Conservation (phyloP, 2,329 filamentous ascomycete species). For the Rutstroemia sp. region DNA sequence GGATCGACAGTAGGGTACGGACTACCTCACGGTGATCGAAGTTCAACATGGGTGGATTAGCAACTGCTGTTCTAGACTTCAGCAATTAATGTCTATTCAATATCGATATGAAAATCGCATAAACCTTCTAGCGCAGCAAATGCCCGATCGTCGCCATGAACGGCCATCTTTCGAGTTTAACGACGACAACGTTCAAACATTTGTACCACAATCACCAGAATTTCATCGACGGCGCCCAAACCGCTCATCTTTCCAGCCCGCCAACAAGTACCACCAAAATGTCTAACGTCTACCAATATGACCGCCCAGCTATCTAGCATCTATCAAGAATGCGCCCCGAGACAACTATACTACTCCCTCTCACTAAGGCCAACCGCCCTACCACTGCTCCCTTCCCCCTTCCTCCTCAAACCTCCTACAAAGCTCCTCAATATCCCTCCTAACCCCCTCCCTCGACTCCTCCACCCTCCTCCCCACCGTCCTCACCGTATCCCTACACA, state of each 20-base stretch:
- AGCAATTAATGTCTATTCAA: constrained; percentile 1
- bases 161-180: too few relatives aligned
- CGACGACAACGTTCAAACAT: too few relatives aligned
- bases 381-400: constrained; percentile 20
- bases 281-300: too few relatives aligned
- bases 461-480: constrained; percentile 15
- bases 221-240: too few relatives aligned
- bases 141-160: too few relatives aligned
- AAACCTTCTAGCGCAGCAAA: background rate
- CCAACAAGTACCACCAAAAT: background rate
- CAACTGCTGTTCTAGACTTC: background rate
- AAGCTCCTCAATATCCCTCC: constrained; percentile 14
- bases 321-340: too few relatives aligned
- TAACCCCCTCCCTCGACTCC: constrained; percentile 14
- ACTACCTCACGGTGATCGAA: constrained; percentile 9
- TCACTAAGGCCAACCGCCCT: constrained; percentile 10
- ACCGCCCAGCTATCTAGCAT: background rate
- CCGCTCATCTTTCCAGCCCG: background rate
- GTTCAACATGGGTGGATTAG: background rate
- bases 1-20: constrained; percentile 3
- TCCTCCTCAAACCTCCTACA: constrained; percentile 26
- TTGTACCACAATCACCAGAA: too few relatives aligned
- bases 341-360: too few relatives aligned
- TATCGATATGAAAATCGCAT: background rate
- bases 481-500: constrained; percentile 8